phyloP scores from a whole-genome alignment of 2,329 filamentous ascomycete species.

The Talaromyces sp. region DNA sequence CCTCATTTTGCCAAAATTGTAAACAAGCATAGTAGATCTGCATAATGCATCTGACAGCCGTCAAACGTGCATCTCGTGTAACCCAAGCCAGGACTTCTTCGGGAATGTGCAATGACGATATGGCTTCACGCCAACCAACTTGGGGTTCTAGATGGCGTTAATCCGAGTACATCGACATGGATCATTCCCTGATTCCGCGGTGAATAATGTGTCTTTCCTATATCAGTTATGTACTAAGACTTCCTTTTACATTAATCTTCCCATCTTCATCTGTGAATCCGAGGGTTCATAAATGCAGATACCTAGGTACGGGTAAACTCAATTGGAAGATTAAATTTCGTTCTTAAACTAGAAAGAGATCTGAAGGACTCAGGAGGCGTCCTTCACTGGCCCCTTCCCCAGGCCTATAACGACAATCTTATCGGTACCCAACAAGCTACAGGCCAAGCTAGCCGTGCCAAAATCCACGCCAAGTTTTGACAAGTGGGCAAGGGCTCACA shows the following conservation, averaged over 20 bases:
- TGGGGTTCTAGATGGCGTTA: not conserved
- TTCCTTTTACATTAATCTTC: not conserved
- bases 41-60: not conserved
- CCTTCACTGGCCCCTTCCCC: not conserved
- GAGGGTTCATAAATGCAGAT: not conserved
- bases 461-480: not conserved
- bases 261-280: not conserved
- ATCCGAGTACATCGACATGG: not conserved
- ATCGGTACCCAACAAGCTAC: not conserved
- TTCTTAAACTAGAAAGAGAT: not conserved
- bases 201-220: not conserved
- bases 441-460: not conserved
- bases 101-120: not conserved
- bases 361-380: not conserved
- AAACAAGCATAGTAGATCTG: not conserved
- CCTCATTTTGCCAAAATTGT: not conserved
- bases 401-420: not conserved
- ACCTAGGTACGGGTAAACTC: not conserved
- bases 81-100: not conserved
- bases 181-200: not conserved
- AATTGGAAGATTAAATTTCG: not conserved
- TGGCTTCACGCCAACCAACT: not conserved
- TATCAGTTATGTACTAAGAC: not conserved
- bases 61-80: not conserved
- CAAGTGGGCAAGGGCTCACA: not conserved